Base-by-base conservation (phyloP, 2,329 filamentous ascomycete species). In the Colletotrichum sp. region DNA sequence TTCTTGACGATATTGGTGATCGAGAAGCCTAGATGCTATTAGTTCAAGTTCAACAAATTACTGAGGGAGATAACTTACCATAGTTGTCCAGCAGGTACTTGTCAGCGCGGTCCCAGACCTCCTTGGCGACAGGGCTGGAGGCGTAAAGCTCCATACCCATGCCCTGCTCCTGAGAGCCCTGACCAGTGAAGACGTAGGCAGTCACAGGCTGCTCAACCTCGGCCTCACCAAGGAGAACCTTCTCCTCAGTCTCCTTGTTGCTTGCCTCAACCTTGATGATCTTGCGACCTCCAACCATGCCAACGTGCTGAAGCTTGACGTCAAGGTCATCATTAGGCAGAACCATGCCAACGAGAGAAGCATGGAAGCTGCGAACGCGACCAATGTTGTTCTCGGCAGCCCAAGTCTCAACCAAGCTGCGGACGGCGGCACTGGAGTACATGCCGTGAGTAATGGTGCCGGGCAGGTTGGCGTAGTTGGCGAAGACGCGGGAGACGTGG, bases 131-230 rank as follows among this genome's bases (percentile, higher is more conserved):
- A 49, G 94, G 89, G 84, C 97, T 99, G 90, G 94, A 98, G 82
- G 91, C 94, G 85, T 99, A 99, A 68, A 99, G 90, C 82, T 99
- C 97, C 97, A 99, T 99, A 87, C 97, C 97, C 97, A 99, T 99
- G 78, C 97, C 97, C 86, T 99, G 97, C 86, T 99, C 97, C 86
- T 99, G 98, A 67, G 96, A 98, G 81, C 97, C 97, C 86, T 99
- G 97, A 72, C 97, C 97, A 78, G 98, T 99, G 87, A 99, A 99
- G 80, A 99, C 95, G 82, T 99, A 99, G 7, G 97, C 94, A 3
- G 96, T 98, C 39, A 97, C 95, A 9, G 98, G 98, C 85, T 99
- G 97, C 87, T 99, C 97, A 75, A 99, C 95, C 86, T 99, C 97
- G 30, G 97, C 97, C 87, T 99, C 96, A 82, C 95, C 97, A 67